Percentiles rank a stretch among this genome's conserved stretches.
Conservation (phyloP, 495 filamentous ascomycete genomes). For the Penicillium pulvis region DNA sequence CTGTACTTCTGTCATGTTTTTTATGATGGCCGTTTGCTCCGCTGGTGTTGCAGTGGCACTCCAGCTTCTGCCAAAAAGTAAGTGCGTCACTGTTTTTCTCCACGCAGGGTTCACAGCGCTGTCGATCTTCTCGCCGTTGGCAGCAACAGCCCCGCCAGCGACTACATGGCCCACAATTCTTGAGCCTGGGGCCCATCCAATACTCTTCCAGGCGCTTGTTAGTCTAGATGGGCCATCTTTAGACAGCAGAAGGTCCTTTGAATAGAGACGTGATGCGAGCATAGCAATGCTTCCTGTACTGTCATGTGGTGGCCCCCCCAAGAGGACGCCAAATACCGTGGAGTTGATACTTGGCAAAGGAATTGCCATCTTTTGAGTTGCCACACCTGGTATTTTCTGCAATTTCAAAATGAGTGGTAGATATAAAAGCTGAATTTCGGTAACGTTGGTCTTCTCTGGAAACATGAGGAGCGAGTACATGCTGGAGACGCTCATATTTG, state of each 20-base stretch:
- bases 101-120: constrained; percentile 43
- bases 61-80: constrained; percentile 24
- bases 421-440: constrained; percentile 20
- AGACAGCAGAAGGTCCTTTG: constrained; percentile 30
- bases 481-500: constrained; percentile 17
- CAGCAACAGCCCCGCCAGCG: constrained; percentile 34
- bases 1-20: constrained; percentile 40
- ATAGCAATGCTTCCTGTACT: constrained; percentile 20
- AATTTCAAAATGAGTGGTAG: constrained; percentile 23
- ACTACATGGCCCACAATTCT: constrained; percentile 30
- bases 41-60: constrained; percentile 21
- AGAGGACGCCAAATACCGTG: constrained; percentile 18
- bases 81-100: constrained; percentile 34
- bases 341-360: constrained; percentile 24
- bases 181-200: constrained; percentile 15
- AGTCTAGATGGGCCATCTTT: constrained; percentile 28
- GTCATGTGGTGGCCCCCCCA: constrained; percentile 21
- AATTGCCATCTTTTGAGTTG: constrained; percentile 12
- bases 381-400: constrained; percentile 17
- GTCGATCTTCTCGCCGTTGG: constrained; percentile 30
- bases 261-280: constrained; percentile 33
- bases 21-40: constrained; percentile 33
- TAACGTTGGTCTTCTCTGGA: constrained; percentile 25
- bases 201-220: constrained; percentile 21
- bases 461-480: constrained; percentile 25